Evolutionary conservation across 371 early-diverging fungal species (phyloP).

Genomic region (Syncephalastrum monosporum): DNA sequence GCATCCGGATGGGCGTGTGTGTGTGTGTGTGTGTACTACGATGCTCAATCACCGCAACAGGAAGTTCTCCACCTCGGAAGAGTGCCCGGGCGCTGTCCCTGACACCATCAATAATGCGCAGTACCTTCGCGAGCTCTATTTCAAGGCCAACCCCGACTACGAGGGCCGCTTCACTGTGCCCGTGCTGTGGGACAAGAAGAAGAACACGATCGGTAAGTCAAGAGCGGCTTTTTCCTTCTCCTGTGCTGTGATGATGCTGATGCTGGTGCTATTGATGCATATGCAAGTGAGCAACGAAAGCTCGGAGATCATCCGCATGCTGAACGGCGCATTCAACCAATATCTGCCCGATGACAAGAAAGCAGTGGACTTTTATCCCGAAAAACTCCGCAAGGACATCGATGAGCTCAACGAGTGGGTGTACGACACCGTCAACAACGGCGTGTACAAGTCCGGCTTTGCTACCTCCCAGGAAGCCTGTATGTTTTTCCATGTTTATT

Average conservation of each 20-base stretch:
- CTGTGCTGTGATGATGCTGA: not conserved
- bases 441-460: slow-evolving; percentile 89
- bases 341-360: slow-evolving; percentile 62
- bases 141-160: slow-evolving; percentile 82
- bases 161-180: slow-evolving; percentile 86
- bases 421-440: slow-evolving; percentile 84
- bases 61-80: slow-evolving; percentile 69
- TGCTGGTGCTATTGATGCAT: too few relatives aligned
- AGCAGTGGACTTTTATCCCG: slow-evolving; percentile 78
- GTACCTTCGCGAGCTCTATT: slow-evolving; percentile 84
- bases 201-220: slow-evolving; percentile 73
- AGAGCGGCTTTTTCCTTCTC: not conserved
- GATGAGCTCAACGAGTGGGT: slow-evolving; percentile 89
- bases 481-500: slow-evolving; percentile 27
- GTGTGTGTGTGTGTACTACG: not conserved
- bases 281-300: slow-evolving; percentile 90
- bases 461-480: slow-evolving; percentile 86
- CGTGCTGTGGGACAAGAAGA: slow-evolving; percentile 90
- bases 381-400: slow-evolving; percentile 67
- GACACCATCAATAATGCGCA: slow-evolving; percentile 74
- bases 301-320: slow-evolving; percentile 93
- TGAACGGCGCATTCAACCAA: slow-evolving; percentile 86
- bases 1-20: not conserved
- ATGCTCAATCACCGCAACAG: slow-evolving; percentile 10
- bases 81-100: slow-evolving; percentile 77